These are phyloP conservation scores for Diaporthe ilicicola DNA, from an alignment of 2,329 filamentous ascomycete genomes.

Conservation along the genomic window DNA sequence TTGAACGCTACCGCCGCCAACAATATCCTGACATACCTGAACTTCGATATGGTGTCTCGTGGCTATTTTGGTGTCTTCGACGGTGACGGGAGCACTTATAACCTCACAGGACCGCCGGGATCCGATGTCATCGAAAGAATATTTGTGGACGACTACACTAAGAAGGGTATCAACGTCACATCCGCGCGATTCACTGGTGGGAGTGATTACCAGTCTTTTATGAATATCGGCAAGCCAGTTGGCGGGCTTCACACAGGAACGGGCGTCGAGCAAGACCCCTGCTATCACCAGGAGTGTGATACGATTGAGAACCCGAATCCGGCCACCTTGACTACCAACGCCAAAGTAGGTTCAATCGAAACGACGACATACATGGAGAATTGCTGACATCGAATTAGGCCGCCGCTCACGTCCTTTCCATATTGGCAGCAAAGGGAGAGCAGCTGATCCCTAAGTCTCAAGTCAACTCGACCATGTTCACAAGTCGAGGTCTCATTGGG, in stretches of 20 bases:
- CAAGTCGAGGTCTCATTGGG: slow-evolving; percentile 3
- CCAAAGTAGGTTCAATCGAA: slow-evolving; percentile 36
- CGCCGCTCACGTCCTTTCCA: slow-evolving; percentile 8
- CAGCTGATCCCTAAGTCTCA: slow-evolving; percentile 10
- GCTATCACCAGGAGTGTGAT: slow-evolving; percentile 48
- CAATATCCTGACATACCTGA: slow-evolving; percentile 48
- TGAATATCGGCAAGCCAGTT: slow-evolving; percentile 44
- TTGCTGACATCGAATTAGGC: not conserved
- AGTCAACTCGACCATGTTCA: slow-evolving; percentile 18
- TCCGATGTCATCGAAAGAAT: slow-evolving; percentile 45
- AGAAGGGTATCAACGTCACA: slow-evolving; percentile 39
- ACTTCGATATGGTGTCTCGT: slow-evolving; percentile 53
- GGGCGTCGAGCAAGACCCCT: slow-evolving; percentile 39
- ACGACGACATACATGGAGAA: not conserved
- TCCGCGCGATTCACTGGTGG: slow-evolving; percentile 42
- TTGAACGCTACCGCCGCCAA: slow-evolving; percentile 41
- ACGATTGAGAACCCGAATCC: slow-evolving; percentile 44
- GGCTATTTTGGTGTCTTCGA: slow-evolving; percentile 45
- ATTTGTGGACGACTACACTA: slow-evolving; percentile 42
- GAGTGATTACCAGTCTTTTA: slow-evolving; percentile 39
- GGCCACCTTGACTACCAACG: slow-evolving; percentile 43
- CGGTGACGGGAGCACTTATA: slow-evolving; percentile 23
- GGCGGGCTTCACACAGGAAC: slow-evolving; percentile 46
- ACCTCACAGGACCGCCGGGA: slow-evolving; percentile 32
- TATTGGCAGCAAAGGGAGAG: not conserved